Evolutionary conservation across 129 eudicot genomes (phyloP).

Genomic region (Silybum marianum): DNA sequence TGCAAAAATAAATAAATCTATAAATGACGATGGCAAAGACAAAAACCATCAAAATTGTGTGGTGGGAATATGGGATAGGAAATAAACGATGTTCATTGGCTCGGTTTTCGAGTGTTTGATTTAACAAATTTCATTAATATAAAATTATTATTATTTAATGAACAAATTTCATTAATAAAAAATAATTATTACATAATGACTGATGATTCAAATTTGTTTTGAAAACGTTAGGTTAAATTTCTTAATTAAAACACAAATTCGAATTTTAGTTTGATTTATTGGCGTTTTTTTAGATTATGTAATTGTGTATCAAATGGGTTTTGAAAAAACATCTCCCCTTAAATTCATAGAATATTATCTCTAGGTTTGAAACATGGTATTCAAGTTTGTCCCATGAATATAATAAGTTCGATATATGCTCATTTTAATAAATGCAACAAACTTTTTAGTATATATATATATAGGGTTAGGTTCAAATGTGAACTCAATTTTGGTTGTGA

Average conservation of each 20-base stretch:
- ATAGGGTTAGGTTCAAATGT: too few relatives aligned
- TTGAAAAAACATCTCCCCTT: too few relatives aligned
- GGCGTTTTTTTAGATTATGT: not conserved
- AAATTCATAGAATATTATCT: not conserved
- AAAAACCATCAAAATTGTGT: not conserved
- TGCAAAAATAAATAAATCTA: too few relatives aligned
- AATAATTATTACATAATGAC: not conserved
- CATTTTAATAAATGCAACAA: not conserved
- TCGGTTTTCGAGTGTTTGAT: not conserved
- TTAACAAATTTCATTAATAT: not conserved
- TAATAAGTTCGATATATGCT: too few relatives aligned
- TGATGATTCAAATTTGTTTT: too few relatives aligned
- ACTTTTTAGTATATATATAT: not conserved
- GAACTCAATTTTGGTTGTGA: too few relatives aligned
- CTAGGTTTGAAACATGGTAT: not conserved
- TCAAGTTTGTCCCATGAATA: not conserved
- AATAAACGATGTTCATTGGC: not conserved
- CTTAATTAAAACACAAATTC: too few relatives aligned
- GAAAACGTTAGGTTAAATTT: not conserved
- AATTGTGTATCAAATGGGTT: too few relatives aligned
- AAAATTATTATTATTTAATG: not conserved
- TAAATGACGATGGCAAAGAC: not conserved
- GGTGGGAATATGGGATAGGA: slow-evolving; percentile 4
- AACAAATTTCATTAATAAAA: not conserved
- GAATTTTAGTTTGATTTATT: too few relatives aligned